A percentile compares a stretch with the other conserved stretches of the same genome.
These are phyloP conservation scores for Heterobasidion irregulare DNA, from an alignment of 1,284 basidiomycete species.

Conservation along the genomic window DNA sequence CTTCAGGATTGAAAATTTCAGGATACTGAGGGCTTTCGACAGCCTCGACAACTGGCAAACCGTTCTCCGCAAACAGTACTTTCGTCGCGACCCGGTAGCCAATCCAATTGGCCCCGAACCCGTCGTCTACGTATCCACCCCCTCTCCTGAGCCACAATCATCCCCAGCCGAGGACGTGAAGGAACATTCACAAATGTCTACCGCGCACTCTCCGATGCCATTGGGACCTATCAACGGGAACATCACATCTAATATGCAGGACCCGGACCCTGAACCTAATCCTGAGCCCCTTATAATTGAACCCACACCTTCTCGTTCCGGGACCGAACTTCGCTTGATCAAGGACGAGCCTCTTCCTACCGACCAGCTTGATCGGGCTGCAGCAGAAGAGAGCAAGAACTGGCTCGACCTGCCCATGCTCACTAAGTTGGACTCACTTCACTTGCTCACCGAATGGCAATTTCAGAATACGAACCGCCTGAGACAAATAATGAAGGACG, in stretches of 20 bases:
- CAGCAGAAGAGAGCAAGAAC: conserved; percentile 34
- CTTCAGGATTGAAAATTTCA: not conserved
- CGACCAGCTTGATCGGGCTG: conserved; percentile 2
- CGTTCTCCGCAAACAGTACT: conserved; percentile 61
- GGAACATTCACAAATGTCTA: not conserved
- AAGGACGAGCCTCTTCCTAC: conserved; percentile 10
- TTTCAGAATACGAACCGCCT: conserved; percentile 66
- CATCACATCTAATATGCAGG: not conserved
- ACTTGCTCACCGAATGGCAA: conserved; percentile 71
- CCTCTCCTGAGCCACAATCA: conserved; percentile 10
- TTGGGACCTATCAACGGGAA: not conserved
- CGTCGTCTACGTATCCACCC: not conserved
- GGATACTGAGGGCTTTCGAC: not conserved
- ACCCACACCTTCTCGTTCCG: not conserved
- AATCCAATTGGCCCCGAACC: conserved; percentile 61
- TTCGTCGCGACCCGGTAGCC: conserved; percentile 54
- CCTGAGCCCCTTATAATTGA: not conserved
- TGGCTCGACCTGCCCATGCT: conserved; percentile 68
- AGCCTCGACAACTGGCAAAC: conserved; percentile 69
- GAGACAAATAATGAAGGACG: conserved; percentile 64
- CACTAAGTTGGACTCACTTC: conserved; percentile 70
- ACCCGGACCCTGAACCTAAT: not conserved
- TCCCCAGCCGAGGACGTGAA: conserved; percentile 1
- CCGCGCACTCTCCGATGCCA: not conserved
- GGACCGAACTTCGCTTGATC: conserved; percentile 4